Evolutionary conservation across 2,329 filamentous ascomycete genomes (phyloP).

Genomic region (Aspergillus versicolor): DNA sequence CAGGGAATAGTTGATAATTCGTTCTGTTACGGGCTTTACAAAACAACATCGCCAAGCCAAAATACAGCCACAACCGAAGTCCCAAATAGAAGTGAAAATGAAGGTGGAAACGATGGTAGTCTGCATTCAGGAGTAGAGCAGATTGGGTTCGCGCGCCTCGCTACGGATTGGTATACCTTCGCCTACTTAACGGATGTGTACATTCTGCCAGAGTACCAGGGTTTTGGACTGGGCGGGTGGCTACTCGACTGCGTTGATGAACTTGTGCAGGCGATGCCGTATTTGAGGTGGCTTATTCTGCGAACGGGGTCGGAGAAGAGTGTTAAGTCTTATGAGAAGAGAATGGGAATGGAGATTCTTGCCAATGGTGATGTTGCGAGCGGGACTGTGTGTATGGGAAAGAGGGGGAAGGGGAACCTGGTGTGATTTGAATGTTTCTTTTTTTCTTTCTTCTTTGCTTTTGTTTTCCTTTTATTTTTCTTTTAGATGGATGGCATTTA

Average conservation of each 20-base stretch:
- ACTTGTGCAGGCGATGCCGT: conserved; percentile 55
- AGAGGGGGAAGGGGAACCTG: conserved; percentile 10
- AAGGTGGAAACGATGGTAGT: neutral
- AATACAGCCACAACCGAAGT: too few species aligned
- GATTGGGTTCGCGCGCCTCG: conserved; percentile 61
- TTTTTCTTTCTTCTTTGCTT: too few species aligned
- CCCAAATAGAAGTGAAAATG: conserved; percentile 2
- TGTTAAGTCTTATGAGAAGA: conserved; percentile 21
- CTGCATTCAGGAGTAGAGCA: conserved; percentile 27
- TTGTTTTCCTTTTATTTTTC: too few species aligned
- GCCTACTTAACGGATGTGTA: conserved; percentile 71
- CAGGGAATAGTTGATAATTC: conserved; percentile 57
- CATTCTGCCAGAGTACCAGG: conserved; percentile 59
- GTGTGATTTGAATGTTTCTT: neutral
- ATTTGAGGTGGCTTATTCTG: conserved; percentile 60
- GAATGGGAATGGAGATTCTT: conserved; percentile 21
- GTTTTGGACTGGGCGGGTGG: conserved; percentile 64
- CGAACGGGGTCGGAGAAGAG: conserved; percentile 22
- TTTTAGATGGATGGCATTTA: too few species aligned
- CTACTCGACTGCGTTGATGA: conserved; percentile 62
- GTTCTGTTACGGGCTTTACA: conserved; percentile 60
- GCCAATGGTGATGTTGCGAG: neutral
- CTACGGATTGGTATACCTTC: conserved; percentile 69
- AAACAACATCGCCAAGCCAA: neutral
- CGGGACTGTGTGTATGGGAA: conserved; percentile 11